Percentiles rank a stretch among this genome's conserved stretches.
Evolutionary conservation across 2,329 filamentous ascomycete genomes (phyloP).

Genomic region (Arthrinium phaeospermum): DNA sequence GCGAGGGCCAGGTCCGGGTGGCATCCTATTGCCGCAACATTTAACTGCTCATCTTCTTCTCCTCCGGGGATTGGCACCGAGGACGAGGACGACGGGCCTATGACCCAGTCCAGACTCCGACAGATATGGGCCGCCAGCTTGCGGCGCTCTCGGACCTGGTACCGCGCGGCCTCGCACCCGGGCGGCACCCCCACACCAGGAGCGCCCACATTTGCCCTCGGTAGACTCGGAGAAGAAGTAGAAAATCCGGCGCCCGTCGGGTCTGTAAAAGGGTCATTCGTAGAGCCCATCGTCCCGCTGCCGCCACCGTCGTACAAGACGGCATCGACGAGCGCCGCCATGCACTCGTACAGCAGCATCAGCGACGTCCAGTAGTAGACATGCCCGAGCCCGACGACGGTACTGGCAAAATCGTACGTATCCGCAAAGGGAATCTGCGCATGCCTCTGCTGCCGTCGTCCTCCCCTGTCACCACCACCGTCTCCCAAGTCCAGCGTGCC

Average conservation of each 20-base stretch:
- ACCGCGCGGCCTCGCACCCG: constrained; percentile 47
- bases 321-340: constrained; percentile 50
- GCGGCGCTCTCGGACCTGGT: constrained; percentile 46
- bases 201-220: neutral
- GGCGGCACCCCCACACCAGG: constrained; percentile 27
- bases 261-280: neutral
- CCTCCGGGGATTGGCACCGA: neutral
- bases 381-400: constrained; percentile 51
- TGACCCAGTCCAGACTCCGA: constrained; percentile 54
- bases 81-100: constrained; percentile 32
- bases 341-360: constrained; percentile 54
- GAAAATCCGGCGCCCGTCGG: neutral
- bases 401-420: constrained; percentile 51
- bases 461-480: neutral
- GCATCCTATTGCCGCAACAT: neutral
- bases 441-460: constrained; percentile 28
- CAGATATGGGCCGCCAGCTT: constrained; percentile 56
- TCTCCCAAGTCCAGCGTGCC: constrained; percentile 25
- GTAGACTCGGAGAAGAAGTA: neutral
- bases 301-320: constrained; percentile 52
- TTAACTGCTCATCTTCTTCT: neutral
- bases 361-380: constrained; percentile 61
- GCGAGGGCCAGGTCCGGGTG: constrained; percentile 38
- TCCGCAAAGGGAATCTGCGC: constrained; percentile 51
- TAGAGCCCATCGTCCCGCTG: neutral